phyloP scores from a whole-genome alignment of 805 yeast species.

The Saccharomycopsis olivae region DNA sequence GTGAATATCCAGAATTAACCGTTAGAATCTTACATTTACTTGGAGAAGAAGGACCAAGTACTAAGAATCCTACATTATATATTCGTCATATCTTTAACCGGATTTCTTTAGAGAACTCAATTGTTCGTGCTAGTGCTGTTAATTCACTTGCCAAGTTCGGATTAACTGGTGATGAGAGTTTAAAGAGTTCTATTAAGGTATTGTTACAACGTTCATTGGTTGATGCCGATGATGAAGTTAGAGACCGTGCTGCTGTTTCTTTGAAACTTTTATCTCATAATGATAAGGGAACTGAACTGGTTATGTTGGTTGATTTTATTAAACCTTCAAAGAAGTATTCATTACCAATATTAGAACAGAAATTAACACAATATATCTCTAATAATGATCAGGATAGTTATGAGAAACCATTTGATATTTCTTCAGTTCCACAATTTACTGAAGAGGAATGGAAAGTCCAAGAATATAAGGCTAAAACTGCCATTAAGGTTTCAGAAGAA shows the following conservation, averaged over 20 bases:
- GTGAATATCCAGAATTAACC: conserved; percentile 88
- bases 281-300: conserved; percentile 24
- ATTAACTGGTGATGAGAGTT: conserved; percentile 55
- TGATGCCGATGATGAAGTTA: conserved; percentile 92
- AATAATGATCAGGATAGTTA: conserved; percentile 38
- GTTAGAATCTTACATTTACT: conserved; percentile 87
- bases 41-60: conserved; percentile 90
- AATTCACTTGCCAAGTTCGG: conserved; percentile 88
- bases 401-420: conserved; percentile 55
- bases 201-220: conserved; percentile 74
- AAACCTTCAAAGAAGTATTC: conserved; percentile 63
- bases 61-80: conserved; percentile 77
- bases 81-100: conserved; percentile 95
- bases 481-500: conserved; percentile 22
- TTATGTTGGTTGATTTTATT: conserved; percentile 37
- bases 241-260: conserved; percentile 91
- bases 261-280: conserved; percentile 48
- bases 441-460: conserved; percentile 60
- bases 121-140: conserved; percentile 92
- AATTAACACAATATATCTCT: conserved; percentile 59
- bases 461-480: conserved; percentile 45
- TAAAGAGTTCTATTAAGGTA: conserved; percentile 59
- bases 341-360: conserved; percentile 66
- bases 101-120: conserved; percentile 90
- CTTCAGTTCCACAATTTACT: conserved; percentile 51